phyloP scores from a whole-genome alignment of 345 rosid genomes.

The Salix suchowensis region DNA sequence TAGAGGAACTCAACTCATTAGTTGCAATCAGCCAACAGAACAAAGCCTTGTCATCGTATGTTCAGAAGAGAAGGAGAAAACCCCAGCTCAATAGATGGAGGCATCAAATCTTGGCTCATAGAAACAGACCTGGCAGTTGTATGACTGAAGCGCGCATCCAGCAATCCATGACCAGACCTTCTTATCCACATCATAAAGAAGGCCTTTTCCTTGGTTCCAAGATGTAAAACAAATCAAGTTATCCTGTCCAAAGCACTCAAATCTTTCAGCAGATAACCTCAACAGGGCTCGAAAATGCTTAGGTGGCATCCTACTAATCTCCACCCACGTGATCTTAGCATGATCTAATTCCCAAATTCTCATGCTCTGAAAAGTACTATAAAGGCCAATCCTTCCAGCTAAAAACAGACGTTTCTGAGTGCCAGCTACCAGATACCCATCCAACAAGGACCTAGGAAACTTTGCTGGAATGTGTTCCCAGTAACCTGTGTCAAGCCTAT shows the following conservation, averaged over 20 bases:
- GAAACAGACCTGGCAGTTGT: slow-evolving; percentile 87
- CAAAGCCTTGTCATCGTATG: neutral
- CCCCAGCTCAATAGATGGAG: slow-evolving; percentile 33
- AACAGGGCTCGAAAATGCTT: slow-evolving; percentile 80
- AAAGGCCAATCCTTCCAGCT: slow-evolving; percentile 91
- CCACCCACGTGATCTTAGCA: slow-evolving; percentile 70
- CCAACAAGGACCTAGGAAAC: slow-evolving; percentile 85
- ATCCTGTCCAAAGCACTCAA: slow-evolving; percentile 97
- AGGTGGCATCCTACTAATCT: slow-evolving; percentile 92
- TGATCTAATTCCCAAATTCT: slow-evolving; percentile 97
- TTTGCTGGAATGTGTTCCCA: slow-evolving; percentile 97
- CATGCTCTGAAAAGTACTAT: slow-evolving; percentile 93
- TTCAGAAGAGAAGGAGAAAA: neutral
- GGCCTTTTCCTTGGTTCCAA: slow-evolving; percentile 97
- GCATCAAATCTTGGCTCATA: slow-evolving; percentile 98
- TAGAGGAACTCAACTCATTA: slow-evolving; percentile 3
- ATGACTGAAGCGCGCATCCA: slow-evolving; percentile 95
- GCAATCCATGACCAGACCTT: slow-evolving; percentile 95
- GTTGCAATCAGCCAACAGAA: neutral
- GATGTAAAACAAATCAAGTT: slow-evolving; percentile 91
- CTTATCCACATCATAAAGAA: slow-evolving; percentile 83
- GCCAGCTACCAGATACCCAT: slow-evolving; percentile 95
- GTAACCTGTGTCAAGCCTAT: slow-evolving; percentile 62
- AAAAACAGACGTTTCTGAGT: slow-evolving; percentile 82
- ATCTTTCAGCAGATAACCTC: slow-evolving; percentile 91